Percentiles rank a stretch among this genome's conserved stretches.
Evolutionary conservation across 2,329 filamentous ascomycete species (phyloP).

Genomic region (Xylaria sp.): DNA sequence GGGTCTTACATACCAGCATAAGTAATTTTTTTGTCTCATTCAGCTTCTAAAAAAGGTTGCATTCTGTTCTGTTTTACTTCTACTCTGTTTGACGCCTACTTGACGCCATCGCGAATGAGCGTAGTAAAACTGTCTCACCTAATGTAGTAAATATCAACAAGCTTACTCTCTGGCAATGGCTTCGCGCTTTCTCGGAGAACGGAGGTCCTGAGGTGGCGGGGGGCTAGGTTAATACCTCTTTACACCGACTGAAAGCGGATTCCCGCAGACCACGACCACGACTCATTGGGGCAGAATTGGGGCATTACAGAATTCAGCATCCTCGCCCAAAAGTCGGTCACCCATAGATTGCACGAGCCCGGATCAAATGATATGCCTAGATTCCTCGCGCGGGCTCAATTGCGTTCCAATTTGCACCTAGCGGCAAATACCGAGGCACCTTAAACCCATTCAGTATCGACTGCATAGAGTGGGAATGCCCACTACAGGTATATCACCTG

Average conservation of each 20-base stretch:
- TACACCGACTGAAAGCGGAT: slow-evolving; percentile 7
- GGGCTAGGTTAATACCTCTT: not conserved
- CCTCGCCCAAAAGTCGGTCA: slow-evolving; percentile 4
- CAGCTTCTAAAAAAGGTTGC: not conserved
- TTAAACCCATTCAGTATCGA: not conserved
- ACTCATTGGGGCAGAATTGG: not conserved
- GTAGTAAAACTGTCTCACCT: not conserved
- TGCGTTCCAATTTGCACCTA: not conserved
- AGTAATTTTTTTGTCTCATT: not conserved
- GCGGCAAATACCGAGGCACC: not conserved
- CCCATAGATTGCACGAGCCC: slow-evolving; percentile 10
- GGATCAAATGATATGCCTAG: slow-evolving; percentile 13
- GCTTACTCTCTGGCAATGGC: not conserved
- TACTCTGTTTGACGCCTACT: not conserved
- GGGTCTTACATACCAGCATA: not conserved
- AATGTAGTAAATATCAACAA: not conserved
- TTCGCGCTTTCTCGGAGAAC: not conserved
- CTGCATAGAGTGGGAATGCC: not conserved
- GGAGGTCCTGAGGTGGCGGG: not conserved
- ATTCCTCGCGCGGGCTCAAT: not conserved
- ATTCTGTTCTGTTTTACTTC: not conserved
- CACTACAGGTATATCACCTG: not conserved
- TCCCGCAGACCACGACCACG: not conserved
- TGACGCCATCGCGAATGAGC: not conserved
- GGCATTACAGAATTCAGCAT: not conserved